These are phyloP conservation scores for Hymenotorrendiella dingleyae DNA, from an alignment of 2,329 filamentous ascomycete genomes.

Conservation along the genomic window DNA sequence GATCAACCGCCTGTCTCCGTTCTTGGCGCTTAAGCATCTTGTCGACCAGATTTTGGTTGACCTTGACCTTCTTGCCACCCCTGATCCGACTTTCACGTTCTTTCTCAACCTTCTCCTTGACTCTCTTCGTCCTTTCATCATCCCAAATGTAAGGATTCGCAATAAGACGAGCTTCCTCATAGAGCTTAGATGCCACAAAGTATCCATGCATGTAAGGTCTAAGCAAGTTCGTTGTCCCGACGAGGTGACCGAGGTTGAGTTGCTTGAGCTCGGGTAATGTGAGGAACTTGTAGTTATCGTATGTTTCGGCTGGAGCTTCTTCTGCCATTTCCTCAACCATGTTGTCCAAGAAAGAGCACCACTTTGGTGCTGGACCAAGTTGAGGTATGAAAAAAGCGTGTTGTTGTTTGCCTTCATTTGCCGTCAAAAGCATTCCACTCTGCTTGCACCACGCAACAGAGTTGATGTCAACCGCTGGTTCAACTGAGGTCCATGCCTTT, in stretches of 20 bases:
- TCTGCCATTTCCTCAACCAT: slow-evolving; percentile 99
- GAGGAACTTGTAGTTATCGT: slow-evolving; percentile 99
- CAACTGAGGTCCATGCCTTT: slow-evolving; percentile 89
- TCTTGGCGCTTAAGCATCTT: slow-evolving; percentile 63
- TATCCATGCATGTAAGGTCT: slow-evolving; percentile 99
- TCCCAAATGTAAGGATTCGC: slow-evolving; percentile 92
- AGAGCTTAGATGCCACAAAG: slow-evolving; percentile 91
- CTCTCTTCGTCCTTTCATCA: slow-evolving; percentile 81
- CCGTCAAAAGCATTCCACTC: slow-evolving; percentile 90
- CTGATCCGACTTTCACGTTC: slow-evolving; percentile 92
- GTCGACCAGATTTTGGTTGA: slow-evolving; percentile 78
- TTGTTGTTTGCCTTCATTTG: slow-evolving; percentile 93
- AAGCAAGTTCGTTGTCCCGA: slow-evolving; percentile 84
- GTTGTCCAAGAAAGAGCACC: slow-evolving; percentile 96
- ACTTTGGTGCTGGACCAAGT: slow-evolving; percentile 84
- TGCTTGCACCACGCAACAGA: slow-evolving; percentile 89
- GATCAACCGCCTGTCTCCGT: slow-evolving; percentile 51
- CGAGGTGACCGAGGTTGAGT: slow-evolving; percentile 79
- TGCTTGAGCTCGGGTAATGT: slow-evolving; percentile 79
- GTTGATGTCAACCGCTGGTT: slow-evolving; percentile 91
- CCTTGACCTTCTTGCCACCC: slow-evolving; percentile 94
- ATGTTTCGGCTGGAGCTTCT: slow-evolving; percentile 69
- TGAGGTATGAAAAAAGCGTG: slow-evolving; percentile 94
- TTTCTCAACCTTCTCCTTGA: slow-evolving; percentile 94
- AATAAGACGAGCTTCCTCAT: slow-evolving; percentile 90